Base-by-base conservation (phyloP, 129 eudicot genomes). In the Flaveria ramosissima region DNA sequence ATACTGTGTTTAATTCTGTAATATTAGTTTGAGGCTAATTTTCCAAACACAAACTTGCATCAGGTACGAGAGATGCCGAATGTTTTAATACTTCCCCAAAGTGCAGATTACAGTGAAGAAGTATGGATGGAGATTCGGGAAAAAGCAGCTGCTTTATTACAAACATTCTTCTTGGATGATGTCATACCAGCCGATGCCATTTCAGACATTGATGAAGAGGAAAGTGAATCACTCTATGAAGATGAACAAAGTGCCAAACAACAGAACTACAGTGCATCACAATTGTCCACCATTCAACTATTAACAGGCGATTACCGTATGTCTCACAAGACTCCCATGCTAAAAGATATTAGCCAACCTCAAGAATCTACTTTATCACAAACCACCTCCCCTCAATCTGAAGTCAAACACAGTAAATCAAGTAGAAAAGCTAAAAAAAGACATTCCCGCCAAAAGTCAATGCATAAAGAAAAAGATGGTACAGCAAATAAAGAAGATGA, bases 51-150 rank as follows among this genome's bases (percentile, higher is more conserved):
- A 51, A 26, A 60, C 63, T 55, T 72, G n/a, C 65, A 79, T 83
- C 83, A 95, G 99, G 71, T 95, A 32, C 84, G 99, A 68, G 99
- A 95, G 92, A 95, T 95, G 99, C 99, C 99, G 83, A 95, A 95
- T 82, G 99, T 95, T 48, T 81, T 95, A 83, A 86, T 95, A 64
- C 97, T 95, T 78, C 99, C 99, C 45, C 96, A 94, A 20, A 91
- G 97, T 87, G 99, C 99, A 51, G 99, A 95, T 78, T 95, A 91
- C 47, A 95, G 99, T 82, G 99, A 95, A 86, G 99, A 95, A 86
- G 99, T 89, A 13, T 95, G 99, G 99, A 83, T 88, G 88, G 99
- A 95, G 81, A 95, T 95, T 61, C 88, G 99, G 82, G 99, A 95
- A 81, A 95, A 95, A 74, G 89, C 96, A 1, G 83, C 88, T 50